phyloP scores from a whole-genome alignment of 306 rosid species.

The Geum urbanum region DNA sequence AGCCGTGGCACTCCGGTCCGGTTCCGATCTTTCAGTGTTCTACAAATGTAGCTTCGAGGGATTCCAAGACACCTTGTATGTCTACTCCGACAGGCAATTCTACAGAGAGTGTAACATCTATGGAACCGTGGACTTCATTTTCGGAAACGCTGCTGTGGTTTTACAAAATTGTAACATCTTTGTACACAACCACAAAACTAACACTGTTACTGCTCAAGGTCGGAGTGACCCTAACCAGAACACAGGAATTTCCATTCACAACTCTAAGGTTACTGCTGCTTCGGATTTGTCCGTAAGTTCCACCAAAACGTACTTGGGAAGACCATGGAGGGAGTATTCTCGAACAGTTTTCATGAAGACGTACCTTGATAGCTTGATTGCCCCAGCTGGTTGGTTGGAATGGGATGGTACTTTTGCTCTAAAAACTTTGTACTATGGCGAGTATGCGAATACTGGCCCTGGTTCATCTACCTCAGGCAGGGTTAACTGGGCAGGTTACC shows the following conservation, averaged over 20 bases:
- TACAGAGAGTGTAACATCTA: slow-evolving; percentile 69
- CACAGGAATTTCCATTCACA: slow-evolving; percentile 67
- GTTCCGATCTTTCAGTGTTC: slow-evolving; percentile 73
- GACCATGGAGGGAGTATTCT: slow-evolving; percentile 69
- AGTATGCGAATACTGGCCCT: slow-evolving; percentile 58
- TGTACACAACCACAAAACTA: slow-evolving; percentile 50
- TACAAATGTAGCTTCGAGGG: slow-evolving; percentile 73
- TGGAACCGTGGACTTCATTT: slow-evolving; percentile 80
- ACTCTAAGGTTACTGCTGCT: slow-evolving; percentile 40
- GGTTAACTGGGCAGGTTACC: slow-evolving; percentile 66
- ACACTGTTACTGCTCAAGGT: slow-evolving; percentile 66
- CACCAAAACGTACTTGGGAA: slow-evolving; percentile 45
- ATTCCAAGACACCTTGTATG: slow-evolving; percentile 74
- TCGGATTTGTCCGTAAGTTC: slow-evolving; percentile 33
- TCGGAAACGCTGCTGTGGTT: slow-evolving; percentile 74
- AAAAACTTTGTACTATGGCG: slow-evolving; percentile 57
- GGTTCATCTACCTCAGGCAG: slow-evolving; percentile 56
- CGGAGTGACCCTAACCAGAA: slow-evolving; percentile 68
- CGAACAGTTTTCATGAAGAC: slow-evolving; percentile 65
- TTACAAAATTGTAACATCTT: slow-evolving; percentile 63
- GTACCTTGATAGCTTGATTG: slow-evolving; percentile 45
- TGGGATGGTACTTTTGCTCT: slow-evolving; percentile 71
- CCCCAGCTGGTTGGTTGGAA: slow-evolving; percentile 65
- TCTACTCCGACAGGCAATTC: slow-evolving; percentile 64
- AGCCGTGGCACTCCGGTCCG: slow-evolving; percentile 80